Conservation (phyloP, 2,329 filamentous ascomycete species). For the Pseudogymnoascus verrucosus region DNA sequence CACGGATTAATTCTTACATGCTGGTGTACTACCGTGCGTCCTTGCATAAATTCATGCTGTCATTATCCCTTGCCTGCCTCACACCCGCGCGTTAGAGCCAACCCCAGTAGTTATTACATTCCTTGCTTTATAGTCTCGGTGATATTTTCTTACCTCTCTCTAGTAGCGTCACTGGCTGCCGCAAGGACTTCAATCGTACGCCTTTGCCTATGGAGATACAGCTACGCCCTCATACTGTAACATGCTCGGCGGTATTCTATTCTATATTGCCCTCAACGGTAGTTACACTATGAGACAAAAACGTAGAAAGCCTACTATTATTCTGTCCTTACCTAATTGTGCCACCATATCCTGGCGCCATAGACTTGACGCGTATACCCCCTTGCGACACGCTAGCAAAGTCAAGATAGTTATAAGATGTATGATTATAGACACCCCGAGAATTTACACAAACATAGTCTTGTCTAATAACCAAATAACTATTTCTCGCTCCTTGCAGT, state of each 20-base stretch:
- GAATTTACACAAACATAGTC: not conserved
- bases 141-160: not conserved
- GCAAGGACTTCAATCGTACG: not conserved
- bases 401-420: not conserved
- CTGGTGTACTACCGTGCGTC: not conserved
- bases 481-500: too few species aligned
- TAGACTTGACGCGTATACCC: not conserved
- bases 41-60: not conserved
- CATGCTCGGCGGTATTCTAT: not conserved
- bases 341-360: not conserved
- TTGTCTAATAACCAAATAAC: too few species aligned
- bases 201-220: not conserved
- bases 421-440: not conserved
- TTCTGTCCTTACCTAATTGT: not conserved
- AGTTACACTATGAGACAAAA: not conserved
- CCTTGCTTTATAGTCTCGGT: not conserved
- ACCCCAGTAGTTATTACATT: not conserved
- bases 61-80: not conserved
- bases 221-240: not conserved
- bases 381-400: not conserved
- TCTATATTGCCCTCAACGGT: not conserved
- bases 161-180: not conserved
- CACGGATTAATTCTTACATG: not conserved
- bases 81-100: not conserved
- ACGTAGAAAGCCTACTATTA: not conserved